Evolutionary conservation across 306 rosid species (phyloP).

Genomic region (Pueraria montana): DNA sequence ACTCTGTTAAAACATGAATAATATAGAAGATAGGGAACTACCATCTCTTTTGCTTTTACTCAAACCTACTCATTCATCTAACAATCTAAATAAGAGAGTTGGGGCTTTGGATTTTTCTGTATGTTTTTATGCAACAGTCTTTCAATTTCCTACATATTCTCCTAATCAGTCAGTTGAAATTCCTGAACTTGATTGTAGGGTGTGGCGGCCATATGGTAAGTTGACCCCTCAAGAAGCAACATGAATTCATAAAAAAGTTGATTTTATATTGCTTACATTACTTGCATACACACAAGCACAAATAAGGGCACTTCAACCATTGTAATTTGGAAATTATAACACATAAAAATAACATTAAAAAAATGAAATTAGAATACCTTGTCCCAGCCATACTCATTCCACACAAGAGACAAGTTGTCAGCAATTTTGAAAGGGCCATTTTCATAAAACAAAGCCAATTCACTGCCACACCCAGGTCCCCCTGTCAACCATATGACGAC

Average conservation of each 20-base stretch:
- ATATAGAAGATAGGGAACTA: background rate
- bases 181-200: background rate
- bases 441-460: slow-evolving; percentile 88
- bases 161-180: slow-evolving; percentile 28
- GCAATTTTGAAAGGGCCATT: slow-evolving; percentile 87
- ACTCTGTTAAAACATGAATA: background rate
- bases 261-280: background rate
- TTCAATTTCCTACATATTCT: background rate
- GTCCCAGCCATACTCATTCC: slow-evolving; percentile 97
- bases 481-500: slow-evolving; percentile 96
- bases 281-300: background rate
- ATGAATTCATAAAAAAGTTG: slow-evolving; percentile 16
- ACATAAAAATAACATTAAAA: slow-evolving; percentile 4
- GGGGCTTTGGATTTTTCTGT: background rate
- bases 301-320: slow-evolving; percentile 22
- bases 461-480: slow-evolving; percentile 97
- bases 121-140: background rate
- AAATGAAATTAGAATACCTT: slow-evolving; percentile 60
- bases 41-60: slow-evolving; percentile 9
- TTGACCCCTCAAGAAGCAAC: slow-evolving; percentile 6
- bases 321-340: background rate
- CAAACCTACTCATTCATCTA: slow-evolving; percentile 28
- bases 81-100: slow-evolving; percentile 5
- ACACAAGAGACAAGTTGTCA: slow-evolving; percentile 77
- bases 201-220: slow-evolving; percentile 18